Evolutionary conservation across 2,329 filamentous ascomycete genomes (phyloP), one percentile per base, ranked within the genome.

Genomic region (Fusarium incarnatum): DNA sequence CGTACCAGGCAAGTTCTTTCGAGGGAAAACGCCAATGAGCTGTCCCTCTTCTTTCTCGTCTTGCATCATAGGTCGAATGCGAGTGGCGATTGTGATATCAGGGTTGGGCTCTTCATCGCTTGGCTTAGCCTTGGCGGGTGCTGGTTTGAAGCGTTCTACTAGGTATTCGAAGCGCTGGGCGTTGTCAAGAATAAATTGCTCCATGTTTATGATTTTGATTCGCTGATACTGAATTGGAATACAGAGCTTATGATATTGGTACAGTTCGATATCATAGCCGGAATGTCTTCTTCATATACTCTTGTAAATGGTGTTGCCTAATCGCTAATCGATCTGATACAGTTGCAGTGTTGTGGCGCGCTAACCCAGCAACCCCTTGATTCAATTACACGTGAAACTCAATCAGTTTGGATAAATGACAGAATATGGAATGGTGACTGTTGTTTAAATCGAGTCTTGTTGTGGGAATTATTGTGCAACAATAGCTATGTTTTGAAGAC

Each of bases 81-180:
- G 72, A n/a, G 79, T 73, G 25, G 77, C 75, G 16, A 83, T 80
- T 18, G 79, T 69, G 44, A 82, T 79, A 40, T 80, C 76, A 5
- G 69, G 53, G 4, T 63, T 71, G 15, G 67, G 20, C 12, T 49
- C 55, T 11, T 71, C 62, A 16, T 46, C 42, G 8, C 37, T 48
- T 11, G 48, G 27, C 30, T 60, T 60, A n/a, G 49, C 16, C 25
- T 60, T 70, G 32, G 30, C 23, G 28, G 57, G 55, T 9, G 37
- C n/a, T 41, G 77, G 77, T 45, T 74, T 77, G 65, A 76, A 77
- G 5, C 58, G 60, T 2, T 67, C 48, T 25, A 81, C 76, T 15
- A 81, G 73, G 6, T 42, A 58, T 6, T 72, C 63, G 58, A 77
- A 81, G 42, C 73, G 74, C 15, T 71, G 69, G 23, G 73, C 70